Base-by-base conservation (phyloP, 257 asterid genomes). In the Mentha longifolia region DNA sequence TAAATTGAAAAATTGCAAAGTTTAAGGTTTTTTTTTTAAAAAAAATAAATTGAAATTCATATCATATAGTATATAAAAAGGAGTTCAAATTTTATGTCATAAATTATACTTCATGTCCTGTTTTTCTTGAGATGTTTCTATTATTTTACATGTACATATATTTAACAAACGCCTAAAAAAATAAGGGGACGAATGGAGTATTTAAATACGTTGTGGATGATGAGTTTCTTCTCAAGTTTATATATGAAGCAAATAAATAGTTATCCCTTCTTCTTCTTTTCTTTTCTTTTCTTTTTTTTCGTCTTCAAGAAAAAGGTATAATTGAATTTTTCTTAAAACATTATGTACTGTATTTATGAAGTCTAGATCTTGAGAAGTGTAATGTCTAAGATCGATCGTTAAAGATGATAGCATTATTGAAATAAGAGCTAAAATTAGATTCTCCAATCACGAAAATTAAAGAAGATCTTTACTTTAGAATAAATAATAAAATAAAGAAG, bases 401-500 rank as follows among this genome's bases (percentile, higher is more conserved):
- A 76, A 76, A 73, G 67, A 56, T 46, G 72, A 71, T 19, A 66
- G 7, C 59, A 39, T 25, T 71, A 37, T 75, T 10, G 71, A 71
- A 63, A 65, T 61, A 43, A 76, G 75, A 46, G 80, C 77, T 73
- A 7, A 78, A 74, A 82, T 76, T 77, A 42, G n/a, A 63, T 60
- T 43, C 71, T 85, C 74, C 57, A 68, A 67, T 74, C 50, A 65
- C 16, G 68, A 67, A 67, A 73, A 69, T 22, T 20, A 71, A 81
- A 75, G 80, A 74, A 70, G 47, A 42, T 70, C 56, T 30, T 68
- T 62, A 70, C 84, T 81, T 85, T 76, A 59, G 80, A 59, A 69
- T 78, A 58, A 49, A 22, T 52, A 68, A n/a, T n/a, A 81, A 45
- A 73, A 28, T 52, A 64, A 73, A 62, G 43, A 43, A 72, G n/a